These are phyloP conservation scores for Fragaria vesca DNA, from an alignment of 306 rosid species.

Conservation along the genomic window DNA sequence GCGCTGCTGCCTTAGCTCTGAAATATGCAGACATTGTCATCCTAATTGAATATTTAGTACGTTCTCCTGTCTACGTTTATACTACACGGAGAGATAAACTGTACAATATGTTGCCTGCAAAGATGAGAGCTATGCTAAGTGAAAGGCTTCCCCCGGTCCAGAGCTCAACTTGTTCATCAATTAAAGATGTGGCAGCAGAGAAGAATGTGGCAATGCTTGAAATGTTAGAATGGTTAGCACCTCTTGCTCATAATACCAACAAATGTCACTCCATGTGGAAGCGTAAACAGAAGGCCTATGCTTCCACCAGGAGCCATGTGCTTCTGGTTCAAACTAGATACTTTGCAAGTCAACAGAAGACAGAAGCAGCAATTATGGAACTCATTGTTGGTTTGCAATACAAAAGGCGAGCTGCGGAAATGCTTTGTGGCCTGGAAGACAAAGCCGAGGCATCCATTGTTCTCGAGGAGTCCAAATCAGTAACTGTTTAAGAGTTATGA, in stretches of 20 bases:
- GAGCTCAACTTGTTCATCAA: constrained; percentile 46
- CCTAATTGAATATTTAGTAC: constrained; percentile 77
- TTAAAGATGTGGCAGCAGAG: constrained; percentile 31
- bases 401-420: too few species aligned
- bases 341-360: neutral
- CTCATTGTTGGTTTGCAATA: neutral
- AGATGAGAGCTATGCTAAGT: constrained; percentile 57
- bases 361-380: neutral
- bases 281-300: constrained; percentile 45
- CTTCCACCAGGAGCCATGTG: neutral
- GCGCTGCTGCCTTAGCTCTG: constrained; percentile 27
- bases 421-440: too few species aligned
- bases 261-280: constrained; percentile 96
- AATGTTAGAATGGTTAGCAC: constrained; percentile 89
- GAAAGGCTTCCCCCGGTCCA: constrained; percentile 59
- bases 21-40: constrained; percentile 81
- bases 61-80: constrained; percentile 46
- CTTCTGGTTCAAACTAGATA: neutral
- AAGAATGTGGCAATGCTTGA: constrained; percentile 30
- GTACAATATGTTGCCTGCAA: constrained; percentile 82
- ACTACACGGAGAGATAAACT: constrained; percentile 75
- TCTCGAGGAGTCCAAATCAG: neutral
- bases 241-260: constrained; percentile 87
- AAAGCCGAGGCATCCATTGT: too few species aligned
- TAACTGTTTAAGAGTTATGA: too few species aligned